Evolutionary conservation across 208 protist genomes (phyloP).

Genomic region (Trypanosoma cruzi): DNA sequence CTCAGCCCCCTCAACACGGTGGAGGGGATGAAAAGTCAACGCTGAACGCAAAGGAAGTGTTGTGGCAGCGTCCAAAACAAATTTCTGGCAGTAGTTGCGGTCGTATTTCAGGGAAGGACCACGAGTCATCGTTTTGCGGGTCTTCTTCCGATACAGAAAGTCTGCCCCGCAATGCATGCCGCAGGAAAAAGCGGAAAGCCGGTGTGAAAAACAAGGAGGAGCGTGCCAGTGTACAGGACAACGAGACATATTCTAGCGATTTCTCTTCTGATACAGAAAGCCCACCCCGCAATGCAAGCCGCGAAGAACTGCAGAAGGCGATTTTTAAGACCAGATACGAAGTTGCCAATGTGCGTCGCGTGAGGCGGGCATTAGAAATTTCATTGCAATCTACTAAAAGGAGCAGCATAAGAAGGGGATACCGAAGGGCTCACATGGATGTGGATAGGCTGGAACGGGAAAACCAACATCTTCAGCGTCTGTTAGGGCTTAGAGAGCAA

Average conservation of each 20-base stretch:
- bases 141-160: neutral
- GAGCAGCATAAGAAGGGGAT: neutral
- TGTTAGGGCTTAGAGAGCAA: constrained; percentile 16
- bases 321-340: constrained; percentile 3
- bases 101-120: too few species aligned
- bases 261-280: neutral
- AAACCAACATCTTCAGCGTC: constrained; percentile 33
- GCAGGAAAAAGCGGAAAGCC: neutral
- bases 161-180: neutral
- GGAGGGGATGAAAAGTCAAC: neutral
- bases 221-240: neutral
- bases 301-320: neutral
- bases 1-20: neutral
- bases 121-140: too few species aligned
- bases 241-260: neutral
- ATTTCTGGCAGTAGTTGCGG: too few species aligned
- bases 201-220: neutral
- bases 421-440: constrained; percentile 20
- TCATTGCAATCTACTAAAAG: neutral
- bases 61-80: neutral
- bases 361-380: neutral
- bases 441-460: constrained; percentile 35
- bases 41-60: neutral
- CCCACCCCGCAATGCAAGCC: neutral
- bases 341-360: constrained; percentile 5